Base-by-base conservation (phyloP, 1,284 basidiomycete species). In the Laetiporus sulphureus region DNA sequence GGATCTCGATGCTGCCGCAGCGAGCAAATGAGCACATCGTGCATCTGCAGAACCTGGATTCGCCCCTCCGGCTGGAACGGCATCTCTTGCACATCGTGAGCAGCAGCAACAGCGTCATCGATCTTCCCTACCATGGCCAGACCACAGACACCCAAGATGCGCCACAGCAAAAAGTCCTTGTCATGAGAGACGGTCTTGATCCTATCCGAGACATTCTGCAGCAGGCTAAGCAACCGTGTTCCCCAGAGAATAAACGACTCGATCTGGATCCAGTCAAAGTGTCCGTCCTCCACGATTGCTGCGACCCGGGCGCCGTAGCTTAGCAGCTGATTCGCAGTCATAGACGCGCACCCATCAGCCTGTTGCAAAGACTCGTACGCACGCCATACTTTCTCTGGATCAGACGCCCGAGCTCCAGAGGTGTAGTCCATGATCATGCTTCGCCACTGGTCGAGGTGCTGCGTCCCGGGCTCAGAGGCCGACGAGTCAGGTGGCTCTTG, bases 11-110 rank as follows among this genome's bases (percentile, higher is more conserved):
- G 60, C 31, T 63, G 60, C 32, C 59, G 58, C 16, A 65, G 56
- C 11, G 69, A 66, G n/a, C 60, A 54, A 20, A 73, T 41, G 29
- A 79, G 53, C 34, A 63, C 58, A 27, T 66, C 61, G 48, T 71
- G 73, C 23, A 63, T 63, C 46, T 49, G 52, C 18, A 68, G 46
- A 19, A 66, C 52, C 21, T 51, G 38, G 11, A 36, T 42, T 20
- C 42, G 23, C 11, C 11, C n/a, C 3, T 12, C 6, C 13, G 10
- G 34, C 8, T 27, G 21, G 5, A 22, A 32, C 2, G 21, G 35
- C 23, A 13, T 40, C 44, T 36, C 59, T 54, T 35, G 55, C 46
- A 48, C 49, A 23, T 36, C 12, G 12, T 40, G 39, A 10, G 37
- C 35, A 15, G 42, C 37, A 1, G 39, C 36, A 4, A 48, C 32